Evolutionary conservation across 805 yeast species (phyloP), one percentile per base, ranked within the genome.

Genomic region (Yarrowia sp.): DNA sequence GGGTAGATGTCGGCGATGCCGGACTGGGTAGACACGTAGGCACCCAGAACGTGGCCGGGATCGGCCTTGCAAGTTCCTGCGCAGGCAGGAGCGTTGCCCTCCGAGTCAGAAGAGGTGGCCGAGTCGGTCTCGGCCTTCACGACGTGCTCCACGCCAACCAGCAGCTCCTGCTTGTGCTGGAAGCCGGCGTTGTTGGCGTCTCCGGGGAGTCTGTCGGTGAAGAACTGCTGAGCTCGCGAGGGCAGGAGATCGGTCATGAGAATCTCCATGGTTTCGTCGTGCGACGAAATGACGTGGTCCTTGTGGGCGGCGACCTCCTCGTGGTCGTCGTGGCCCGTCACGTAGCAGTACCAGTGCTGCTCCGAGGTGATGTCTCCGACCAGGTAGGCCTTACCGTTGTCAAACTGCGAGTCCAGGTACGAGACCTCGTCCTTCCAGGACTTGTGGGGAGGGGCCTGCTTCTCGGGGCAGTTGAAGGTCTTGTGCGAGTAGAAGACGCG

Each of bases 401-500:
- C 71, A 71, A 93, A 93, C 70, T 78, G 82, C 61, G 78, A 72
- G 76, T 89, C 84, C 70, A 93, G 81, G 69, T 82, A 83, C 18
- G 75, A 74, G 18, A 91, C 87, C 72, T 93, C 99, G 70, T 82
- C 84, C 38, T 80, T 77, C 99, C 99, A 93, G 68, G 84, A 85
- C 63, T 81, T 81, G 73, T 93, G 98, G 56, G 96, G 85, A 63
- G 84, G 83, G 49, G 80, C 78, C 76, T 93, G 99, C 69, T 81
- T 84, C 41, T 85, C 84, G 9, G 98, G 99, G 73, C 91, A 93
- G 93, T 93, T 86, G 74, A 92, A 92, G 35, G 90, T 82, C 73
- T 97, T 84, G 72, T 97, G 83, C 4, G 97, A 90, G 74, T 94
- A 93, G 69, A 93, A 91, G 6, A 90, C 84, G 67, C 87, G 82